Base-by-base conservation (phyloP, 176 grass and related monocot genomes). In the Rhynchospora tenuis region DNA sequence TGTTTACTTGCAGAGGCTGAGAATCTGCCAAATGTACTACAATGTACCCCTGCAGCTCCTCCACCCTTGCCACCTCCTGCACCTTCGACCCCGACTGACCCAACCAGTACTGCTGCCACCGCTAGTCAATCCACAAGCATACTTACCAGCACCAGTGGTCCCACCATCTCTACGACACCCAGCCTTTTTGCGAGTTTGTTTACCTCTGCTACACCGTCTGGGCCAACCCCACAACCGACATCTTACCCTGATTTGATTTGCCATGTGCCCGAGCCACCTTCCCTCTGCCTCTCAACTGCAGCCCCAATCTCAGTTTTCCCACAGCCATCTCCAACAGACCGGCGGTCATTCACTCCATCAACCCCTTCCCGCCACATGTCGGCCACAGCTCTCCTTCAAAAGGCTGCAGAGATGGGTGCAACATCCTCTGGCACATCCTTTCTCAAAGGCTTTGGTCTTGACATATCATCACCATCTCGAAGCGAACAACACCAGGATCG, bases 381-480 rank as follows among this genome's bases (percentile, higher is more conserved):
- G 0, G 97, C 97, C 9, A 99, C 97, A 2, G 93, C 96, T 11
- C 62, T 99, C 73, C 91, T 99, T 0, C 96, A 99, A 85, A 99
- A 99, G 78, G 96, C 96, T 0, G 91, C 93, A 13, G 91, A 99
- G 60, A 99, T 99, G 96, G 96, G 96, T 13, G 89, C 91, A 46
- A 84, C 93, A 10, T 87, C 90, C 5, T 94, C 92, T 0, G 90
- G 88, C 43, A 89, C 92, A 0, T 95, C 93, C 9, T 93, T 99
- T 78, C 93, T 99, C 58, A 91, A 87, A 12, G 86, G 96, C 0
- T 81, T 99, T 28, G 91, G 91, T 13, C 91, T 99, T 2, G 89
- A 94, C 83, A 79, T 91, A 15, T 91, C 89, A 2, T 81, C 89
- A 0, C 82, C 92, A 0, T 89, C 89, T 7, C 16, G 73, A 31